A percentile compares a stretch with the other conserved stretches of the same genome.
Evolutionary conservation across 2,329 filamentous ascomycete species (phyloP).

Genomic region (Penicillium occitanis): DNA sequence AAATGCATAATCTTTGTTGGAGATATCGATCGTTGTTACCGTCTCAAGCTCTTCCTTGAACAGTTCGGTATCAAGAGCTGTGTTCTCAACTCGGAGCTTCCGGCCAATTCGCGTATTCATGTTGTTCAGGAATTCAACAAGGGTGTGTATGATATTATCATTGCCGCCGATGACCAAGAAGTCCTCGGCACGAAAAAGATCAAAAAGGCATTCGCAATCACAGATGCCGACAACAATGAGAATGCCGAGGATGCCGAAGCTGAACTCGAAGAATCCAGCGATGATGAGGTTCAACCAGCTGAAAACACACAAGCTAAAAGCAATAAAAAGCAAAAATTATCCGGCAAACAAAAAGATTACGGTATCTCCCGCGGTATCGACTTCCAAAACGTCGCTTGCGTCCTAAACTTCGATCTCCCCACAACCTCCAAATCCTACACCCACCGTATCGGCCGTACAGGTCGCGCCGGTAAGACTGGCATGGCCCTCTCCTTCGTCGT

Average conservation of each 20-base stretch:
- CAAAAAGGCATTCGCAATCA: conserved; percentile 28
- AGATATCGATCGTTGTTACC: conserved; percentile 85
- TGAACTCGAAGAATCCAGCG: conserved; percentile 37
- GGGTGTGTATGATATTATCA: conserved; percentile 95
- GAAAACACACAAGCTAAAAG: conserved; percentile 32
- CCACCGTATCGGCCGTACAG: conserved; percentile 94
- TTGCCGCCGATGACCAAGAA: conserved; percentile 90
- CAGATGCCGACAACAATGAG: conserved; percentile 24
- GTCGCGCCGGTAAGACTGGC: conserved; percentile 83
- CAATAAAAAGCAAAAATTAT: conserved; percentile 65
- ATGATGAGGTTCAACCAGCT: conserved; percentile 34
- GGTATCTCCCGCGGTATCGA: conserved; percentile 95
- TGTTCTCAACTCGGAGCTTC: conserved; percentile 90
- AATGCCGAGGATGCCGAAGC: conserved; percentile 28
- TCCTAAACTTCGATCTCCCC: conserved; percentile 96
- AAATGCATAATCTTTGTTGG: conserved; percentile 84
- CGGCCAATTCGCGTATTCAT: conserved; percentile 88
- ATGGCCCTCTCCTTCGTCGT: conserved; percentile 97
- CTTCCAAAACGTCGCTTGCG: conserved; percentile 90
- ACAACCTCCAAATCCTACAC: conserved; percentile 86
- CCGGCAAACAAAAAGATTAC: conserved; percentile 77
- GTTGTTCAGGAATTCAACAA: conserved; percentile 98
- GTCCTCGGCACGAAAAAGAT: conserved; percentile 61
- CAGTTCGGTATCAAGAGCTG: conserved; percentile 95
- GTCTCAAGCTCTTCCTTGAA: conserved; percentile 91